A percentile compares a stretch with the other conserved stretches of the same genome.
Evolutionary conservation across 1,284 basidiomycete species (phyloP).

Genomic region (Crucibulum parvulum): DNA sequence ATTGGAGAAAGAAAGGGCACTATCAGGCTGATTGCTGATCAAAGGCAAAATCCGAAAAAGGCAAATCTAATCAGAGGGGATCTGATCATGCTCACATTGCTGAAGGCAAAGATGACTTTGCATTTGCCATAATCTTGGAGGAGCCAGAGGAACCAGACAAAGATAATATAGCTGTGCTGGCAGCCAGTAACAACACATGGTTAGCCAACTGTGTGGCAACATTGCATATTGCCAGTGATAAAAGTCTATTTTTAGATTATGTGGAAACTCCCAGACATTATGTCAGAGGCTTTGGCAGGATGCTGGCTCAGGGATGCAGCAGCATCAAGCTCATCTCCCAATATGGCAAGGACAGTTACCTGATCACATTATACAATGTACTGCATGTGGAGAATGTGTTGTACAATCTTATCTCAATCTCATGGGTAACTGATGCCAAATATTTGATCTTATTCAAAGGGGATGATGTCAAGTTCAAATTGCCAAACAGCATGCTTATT

Average conservation of each 20-base stretch:
- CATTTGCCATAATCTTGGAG: neutral
- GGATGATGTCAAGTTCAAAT: neutral
- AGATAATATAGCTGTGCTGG: neutral
- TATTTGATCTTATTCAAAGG: neutral
- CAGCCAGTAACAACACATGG: neutral
- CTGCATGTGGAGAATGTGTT: neutral
- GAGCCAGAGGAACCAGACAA: no score
- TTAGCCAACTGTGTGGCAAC: neutral
- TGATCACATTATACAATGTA: neutral
- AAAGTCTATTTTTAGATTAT: neutral
- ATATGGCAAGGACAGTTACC: neutral
- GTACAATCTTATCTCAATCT: neutral
- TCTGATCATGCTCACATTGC: neutral
- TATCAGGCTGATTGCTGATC: slow-evolving; percentile 8
- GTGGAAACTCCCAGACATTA: neutral
- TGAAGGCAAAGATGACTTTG: neutral
- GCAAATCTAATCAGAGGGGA: neutral
- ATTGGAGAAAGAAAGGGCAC: neutral
- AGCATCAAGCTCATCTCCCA: neutral
- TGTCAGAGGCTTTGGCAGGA: neutral
- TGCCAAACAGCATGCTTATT: neutral
- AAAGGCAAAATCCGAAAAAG: slow-evolving; percentile 2
- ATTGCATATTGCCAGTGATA: neutral
- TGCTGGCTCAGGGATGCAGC: neutral
- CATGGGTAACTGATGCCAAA: neutral